These are phyloP conservation scores for Pseudogymnoascus sp. DNA, from an alignment of 2,329 filamentous ascomycete species.

Conservation along the genomic window DNA sequence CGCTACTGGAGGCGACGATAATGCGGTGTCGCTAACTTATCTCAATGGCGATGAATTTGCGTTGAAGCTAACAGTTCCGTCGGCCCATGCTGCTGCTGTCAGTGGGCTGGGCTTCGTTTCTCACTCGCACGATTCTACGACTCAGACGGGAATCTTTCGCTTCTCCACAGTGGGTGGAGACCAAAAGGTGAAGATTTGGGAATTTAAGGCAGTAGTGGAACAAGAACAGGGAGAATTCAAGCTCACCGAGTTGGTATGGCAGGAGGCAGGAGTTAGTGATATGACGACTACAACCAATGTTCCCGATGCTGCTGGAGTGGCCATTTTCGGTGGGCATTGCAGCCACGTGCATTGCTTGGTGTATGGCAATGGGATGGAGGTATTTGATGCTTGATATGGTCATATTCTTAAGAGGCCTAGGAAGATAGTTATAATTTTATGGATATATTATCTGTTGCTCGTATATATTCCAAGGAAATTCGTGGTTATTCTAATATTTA, in stretches of 20 bases:
- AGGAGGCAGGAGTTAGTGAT: not conserved
- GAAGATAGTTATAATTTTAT: not conserved
- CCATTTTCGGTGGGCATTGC: not conserved
- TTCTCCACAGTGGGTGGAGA: conserved; percentile 37
- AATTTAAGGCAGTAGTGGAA: conserved; percentile 20
- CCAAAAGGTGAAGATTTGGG: conserved; percentile 41
- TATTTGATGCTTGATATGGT: not conserved
- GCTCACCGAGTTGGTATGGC: not conserved
- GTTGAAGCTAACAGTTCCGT: conserved; percentile 35
- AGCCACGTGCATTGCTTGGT: not conserved
- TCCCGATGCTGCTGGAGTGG: not conserved
- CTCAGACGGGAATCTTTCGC: conserved; percentile 12
- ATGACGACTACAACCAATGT: not conserved
- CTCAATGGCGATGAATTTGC: conserved; percentile 23
- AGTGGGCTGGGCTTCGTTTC: conserved; percentile 39
- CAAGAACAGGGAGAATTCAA: not conserved
- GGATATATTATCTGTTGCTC: not conserved
- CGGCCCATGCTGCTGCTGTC: conserved; percentile 64
- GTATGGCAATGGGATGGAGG: conserved; percentile 4
- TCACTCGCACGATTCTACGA: not conserved
- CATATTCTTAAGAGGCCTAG: not conserved
- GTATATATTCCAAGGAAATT: not conserved
- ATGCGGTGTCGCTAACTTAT: conserved; percentile 58
- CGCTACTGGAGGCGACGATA: conserved; percentile 81
- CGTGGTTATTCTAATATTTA: not conserved